A percentile compares a stretch with the other conserved stretches of the same genome.
Conservation (phyloP, 345 rosid genomes). For the Gynandropsis gynandra region DNA sequence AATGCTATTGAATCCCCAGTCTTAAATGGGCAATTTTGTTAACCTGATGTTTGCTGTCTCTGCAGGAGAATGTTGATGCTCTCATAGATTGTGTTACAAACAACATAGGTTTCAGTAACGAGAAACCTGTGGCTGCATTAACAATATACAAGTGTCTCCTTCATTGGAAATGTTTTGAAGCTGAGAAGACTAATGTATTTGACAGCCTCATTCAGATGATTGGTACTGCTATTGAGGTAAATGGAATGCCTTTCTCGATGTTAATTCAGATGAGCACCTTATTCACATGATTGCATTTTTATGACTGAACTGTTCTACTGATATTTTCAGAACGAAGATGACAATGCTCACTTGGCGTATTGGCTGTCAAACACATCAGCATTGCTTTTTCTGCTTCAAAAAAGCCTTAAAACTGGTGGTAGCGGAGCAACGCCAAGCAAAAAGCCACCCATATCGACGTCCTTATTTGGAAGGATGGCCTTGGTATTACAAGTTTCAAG, state of each 20-base stretch:
- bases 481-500: conserved; percentile 44
- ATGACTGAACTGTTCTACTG: conserved; percentile 1
- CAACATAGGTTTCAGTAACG: conserved; percentile 75
- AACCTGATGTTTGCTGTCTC: conserved; percentile 22
- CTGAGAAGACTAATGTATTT: conserved; percentile 88
- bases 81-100: conserved; percentile 67
- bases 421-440: conserved; percentile 47
- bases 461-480: conserved; percentile 94
- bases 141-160: conserved; percentile 94
- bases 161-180: conserved; percentile 97
- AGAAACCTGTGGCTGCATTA: conserved; percentile 89
- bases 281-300: not conserved
- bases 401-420: conserved; percentile 68
- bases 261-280: not conserved
- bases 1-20: conserved; percentile 8
- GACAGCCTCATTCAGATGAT: conserved; percentile 98
- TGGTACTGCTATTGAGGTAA: conserved; percentile 96
- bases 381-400: conserved; percentile 82
- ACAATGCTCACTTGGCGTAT: conserved; percentile 91
- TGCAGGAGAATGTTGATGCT: conserved; percentile 84
- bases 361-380: conserved; percentile 92
- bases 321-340: conserved; percentile 72
- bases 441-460: conserved; percentile 76
- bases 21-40: conserved; percentile 12
- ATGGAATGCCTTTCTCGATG: conserved; percentile 12